Conservation (phyloP, 306 rosid species). For the Styphnolobium japonicum region DNA sequence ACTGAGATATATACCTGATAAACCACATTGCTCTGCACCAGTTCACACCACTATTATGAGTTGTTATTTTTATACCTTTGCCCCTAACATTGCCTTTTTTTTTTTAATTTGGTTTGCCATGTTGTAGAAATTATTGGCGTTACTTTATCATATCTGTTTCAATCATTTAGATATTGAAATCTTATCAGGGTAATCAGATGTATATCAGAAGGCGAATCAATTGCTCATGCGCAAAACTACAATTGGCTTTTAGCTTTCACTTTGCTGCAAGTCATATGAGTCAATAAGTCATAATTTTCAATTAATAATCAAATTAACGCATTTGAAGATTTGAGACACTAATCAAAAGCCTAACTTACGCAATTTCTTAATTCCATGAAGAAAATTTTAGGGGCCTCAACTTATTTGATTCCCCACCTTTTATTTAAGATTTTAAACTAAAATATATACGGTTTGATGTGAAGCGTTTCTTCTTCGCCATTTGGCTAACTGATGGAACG, state of each 20-base stretch:
- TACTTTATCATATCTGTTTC: not conserved
- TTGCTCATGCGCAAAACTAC: not conserved
- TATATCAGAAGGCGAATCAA: not conserved
- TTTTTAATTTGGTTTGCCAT: too few relatives aligned
- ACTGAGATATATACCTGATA: too few relatives aligned
- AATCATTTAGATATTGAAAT: not conserved
- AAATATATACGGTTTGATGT: not conserved
- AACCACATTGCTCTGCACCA: too few relatives aligned
- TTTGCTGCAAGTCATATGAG: not conserved
- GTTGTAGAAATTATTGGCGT: not conserved
- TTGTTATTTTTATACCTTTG: not conserved
- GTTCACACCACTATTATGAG: too few relatives aligned
- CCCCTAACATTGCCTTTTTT: not conserved
- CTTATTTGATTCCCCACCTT: too few relatives aligned
- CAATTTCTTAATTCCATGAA: not conserved
- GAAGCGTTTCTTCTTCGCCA: not conserved
- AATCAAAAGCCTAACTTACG: not conserved
- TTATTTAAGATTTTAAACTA: too few relatives aligned
- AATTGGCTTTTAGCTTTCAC: conserved; percentile 2
- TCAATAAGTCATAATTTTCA: not conserved
- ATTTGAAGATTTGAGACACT: not conserved
- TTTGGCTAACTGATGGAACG: not conserved
- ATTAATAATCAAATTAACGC: not conserved
- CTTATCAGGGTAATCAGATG: not conserved
- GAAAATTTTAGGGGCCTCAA: not conserved